phyloP scores from a whole-genome alignment of 257 asterid species.

The Ballota nigra region DNA sequence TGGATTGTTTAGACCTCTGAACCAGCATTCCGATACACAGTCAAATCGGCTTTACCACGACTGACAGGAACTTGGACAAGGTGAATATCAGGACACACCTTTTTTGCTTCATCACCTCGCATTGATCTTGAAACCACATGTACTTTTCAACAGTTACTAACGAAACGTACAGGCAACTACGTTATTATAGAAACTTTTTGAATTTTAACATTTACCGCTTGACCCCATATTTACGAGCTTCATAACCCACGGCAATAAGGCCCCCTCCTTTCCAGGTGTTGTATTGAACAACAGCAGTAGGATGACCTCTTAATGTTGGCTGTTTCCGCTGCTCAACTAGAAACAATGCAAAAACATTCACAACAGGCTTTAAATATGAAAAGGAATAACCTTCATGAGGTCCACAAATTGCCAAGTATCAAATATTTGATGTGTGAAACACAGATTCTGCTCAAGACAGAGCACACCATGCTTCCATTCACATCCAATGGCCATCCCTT shows the following conservation, averaged over 20 bases:
- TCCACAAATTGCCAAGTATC: not conserved
- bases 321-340: conserved; percentile 90
- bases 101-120: conserved; percentile 94
- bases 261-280: conserved; percentile 97
- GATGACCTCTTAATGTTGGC: conserved; percentile 78
- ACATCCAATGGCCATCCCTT: conserved; percentile 1
- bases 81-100: conserved; percentile 82
- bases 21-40: conserved; percentile 77
- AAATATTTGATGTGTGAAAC: not conserved
- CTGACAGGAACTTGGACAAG: conserved; percentile 97
- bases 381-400: not conserved
- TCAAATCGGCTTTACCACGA: conserved; percentile 95
- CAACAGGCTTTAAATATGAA: not conserved
- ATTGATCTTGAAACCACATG: conserved; percentile 55
- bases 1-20: conserved; percentile 61
- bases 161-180: not conserved
- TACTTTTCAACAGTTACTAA: conserved; percentile 5
- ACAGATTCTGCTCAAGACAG: not conserved
- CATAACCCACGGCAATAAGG: conserved; percentile 92
- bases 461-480: not conserved
- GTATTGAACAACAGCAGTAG: conserved; percentile 96
- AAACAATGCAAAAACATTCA: conserved; percentile 25
- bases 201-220: conserved; percentile 56
- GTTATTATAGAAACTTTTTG: not conserved
- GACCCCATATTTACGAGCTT: conserved; percentile 86